Evolutionary conservation across 139 green algal genomes (phyloP).

Genomic region (Chlorella sp.): DNA sequence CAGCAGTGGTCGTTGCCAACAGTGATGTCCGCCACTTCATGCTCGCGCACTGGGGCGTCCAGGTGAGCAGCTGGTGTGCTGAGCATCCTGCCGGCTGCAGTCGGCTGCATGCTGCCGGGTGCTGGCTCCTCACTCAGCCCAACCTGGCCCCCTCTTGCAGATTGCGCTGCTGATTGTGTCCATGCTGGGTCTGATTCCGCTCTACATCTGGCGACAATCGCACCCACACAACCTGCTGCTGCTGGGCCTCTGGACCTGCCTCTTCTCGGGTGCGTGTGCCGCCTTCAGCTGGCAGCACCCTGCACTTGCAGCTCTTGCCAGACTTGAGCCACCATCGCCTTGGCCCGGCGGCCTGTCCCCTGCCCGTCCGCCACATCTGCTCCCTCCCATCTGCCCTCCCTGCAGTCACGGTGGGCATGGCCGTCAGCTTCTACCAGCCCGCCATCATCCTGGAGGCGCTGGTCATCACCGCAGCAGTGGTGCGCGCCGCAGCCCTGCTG

Average conservation of each 20-base stretch:
- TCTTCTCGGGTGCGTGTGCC: constrained; percentile 7
- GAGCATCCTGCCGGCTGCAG: too few species aligned
- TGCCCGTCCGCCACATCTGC: too few species aligned
- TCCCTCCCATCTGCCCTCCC: not conserved
- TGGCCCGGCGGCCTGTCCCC: too few species aligned
- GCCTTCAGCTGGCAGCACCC: too few species aligned
- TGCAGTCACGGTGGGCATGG: constrained; percentile 54
- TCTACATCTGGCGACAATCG: constrained; percentile 62
- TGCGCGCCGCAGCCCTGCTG: too few species aligned
- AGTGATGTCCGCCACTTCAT: constrained; percentile 43
- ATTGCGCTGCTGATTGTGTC: constrained; percentile 39
- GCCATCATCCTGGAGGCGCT: constrained; percentile 63
- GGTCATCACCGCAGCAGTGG: constrained; percentile 49
- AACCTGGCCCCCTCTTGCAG: not conserved
- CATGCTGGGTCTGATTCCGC: constrained; percentile 26
- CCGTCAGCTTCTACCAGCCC: constrained; percentile 58
- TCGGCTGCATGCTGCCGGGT: too few species aligned
- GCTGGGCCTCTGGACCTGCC: constrained; percentile 57
- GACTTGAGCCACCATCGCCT: too few species aligned
- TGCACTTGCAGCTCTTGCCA: too few species aligned
- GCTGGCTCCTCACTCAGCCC: too few species aligned
- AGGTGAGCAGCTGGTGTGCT: too few species aligned
- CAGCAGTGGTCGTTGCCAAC: constrained; percentile 48
- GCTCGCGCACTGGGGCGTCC: constrained; percentile 4
- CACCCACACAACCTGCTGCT: constrained; percentile 78